Conservation (phyloP, 2,329 filamentous ascomycete genomes). For the Exserohilum turcica region DNA sequence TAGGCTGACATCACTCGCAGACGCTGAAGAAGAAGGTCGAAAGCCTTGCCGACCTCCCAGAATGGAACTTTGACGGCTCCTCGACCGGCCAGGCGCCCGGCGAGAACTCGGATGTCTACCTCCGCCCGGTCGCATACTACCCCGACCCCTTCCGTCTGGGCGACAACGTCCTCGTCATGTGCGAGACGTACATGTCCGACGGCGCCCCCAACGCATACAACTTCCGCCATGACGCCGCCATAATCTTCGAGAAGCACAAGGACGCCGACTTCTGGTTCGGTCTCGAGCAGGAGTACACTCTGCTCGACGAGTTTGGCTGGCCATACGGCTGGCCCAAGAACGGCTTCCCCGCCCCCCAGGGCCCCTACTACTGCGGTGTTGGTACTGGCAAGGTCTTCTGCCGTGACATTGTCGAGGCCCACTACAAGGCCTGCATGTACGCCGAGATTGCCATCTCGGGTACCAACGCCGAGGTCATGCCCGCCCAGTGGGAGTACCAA, state of each 20-base stretch:
- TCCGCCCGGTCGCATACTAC: slow-evolving; percentile 86
- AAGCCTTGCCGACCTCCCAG: slow-evolving; percentile 68
- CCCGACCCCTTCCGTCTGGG: slow-evolving; percentile 88
- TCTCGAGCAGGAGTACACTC: slow-evolving; percentile 96
- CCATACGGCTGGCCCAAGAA: slow-evolving; percentile 91
- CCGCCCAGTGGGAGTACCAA: slow-evolving; percentile 97
- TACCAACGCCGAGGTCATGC: slow-evolving; percentile 99
- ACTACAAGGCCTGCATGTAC: slow-evolving; percentile 90
- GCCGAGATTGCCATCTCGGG: slow-evolving; percentile 92
- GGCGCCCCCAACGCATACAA: slow-evolving; percentile 98
- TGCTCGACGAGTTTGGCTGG: slow-evolving; percentile 82
- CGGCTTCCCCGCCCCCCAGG: slow-evolving; percentile 90
- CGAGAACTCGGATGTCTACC: slow-evolving; percentile 97
- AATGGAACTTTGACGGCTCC: slow-evolving; percentile 87
- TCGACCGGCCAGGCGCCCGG: slow-evolving; percentile 91
- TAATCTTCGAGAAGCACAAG: slow-evolving; percentile 87
- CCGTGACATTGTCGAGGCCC: slow-evolving; percentile 95
- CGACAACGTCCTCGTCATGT: slow-evolving; percentile 92
- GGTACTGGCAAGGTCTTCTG: slow-evolving; percentile 96
- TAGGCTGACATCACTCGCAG: slow-evolving; percentile 50
- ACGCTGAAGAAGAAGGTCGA: slow-evolving; percentile 65
- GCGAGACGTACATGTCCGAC: slow-evolving; percentile 93
- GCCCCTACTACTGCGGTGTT: slow-evolving; percentile 97
- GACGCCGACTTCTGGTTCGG: slow-evolving; percentile 93
- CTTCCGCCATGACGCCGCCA: slow-evolving; percentile 87